A percentile compares a stretch with the other conserved stretches of the same genome.
Conservation (phyloP, 768 basidiomycete species). For the Xanthoconium purpureum region DNA sequence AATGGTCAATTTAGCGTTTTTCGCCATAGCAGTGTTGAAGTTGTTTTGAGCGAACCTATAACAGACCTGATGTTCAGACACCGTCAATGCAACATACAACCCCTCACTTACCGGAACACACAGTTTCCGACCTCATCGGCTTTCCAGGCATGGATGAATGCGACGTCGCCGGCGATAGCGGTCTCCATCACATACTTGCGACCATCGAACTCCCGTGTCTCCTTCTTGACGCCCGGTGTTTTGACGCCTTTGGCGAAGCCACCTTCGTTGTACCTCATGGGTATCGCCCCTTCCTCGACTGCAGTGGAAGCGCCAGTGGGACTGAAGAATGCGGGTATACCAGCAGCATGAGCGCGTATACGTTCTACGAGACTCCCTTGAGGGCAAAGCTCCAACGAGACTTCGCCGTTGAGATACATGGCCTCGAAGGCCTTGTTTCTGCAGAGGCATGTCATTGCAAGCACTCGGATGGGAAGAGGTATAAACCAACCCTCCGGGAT, state of each 20-base stretch:
- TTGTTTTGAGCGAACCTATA: conserved; percentile 82
- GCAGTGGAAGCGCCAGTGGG: conserved; percentile 87
- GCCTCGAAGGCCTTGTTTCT: conserved; percentile 87
- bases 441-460: neutral
- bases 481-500: conserved; percentile 71
- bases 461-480: neutral
- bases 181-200: conserved; percentile 79
- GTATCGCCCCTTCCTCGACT: conserved; percentile 75
- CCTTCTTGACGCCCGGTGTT: conserved; percentile 72
- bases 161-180: conserved; percentile 75
- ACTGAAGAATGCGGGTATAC: conserved; percentile 92
- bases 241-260: conserved; percentile 69
- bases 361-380: conserved; percentile 91
- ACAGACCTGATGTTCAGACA: neutral
- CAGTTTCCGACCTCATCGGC: conserved; percentile 89
- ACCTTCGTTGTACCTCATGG: conserved; percentile 73
- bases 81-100: neutral
- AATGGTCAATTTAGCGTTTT: conserved; percentile 85
- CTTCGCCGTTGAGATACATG: conserved; percentile 74
- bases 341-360: conserved; percentile 83
- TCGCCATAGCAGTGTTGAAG: conserved; percentile 84
- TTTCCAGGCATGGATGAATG: conserved; percentile 88
- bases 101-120: conserved; percentile 68
- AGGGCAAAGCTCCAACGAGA: conserved; percentile 85
- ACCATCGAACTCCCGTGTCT: conserved; percentile 74